A percentile compares a stretch with the other conserved stretches of the same genome.
Evolutionary conservation across 345 rosid genomes (phyloP).

Genomic region (Gossypium turneri): DNA sequence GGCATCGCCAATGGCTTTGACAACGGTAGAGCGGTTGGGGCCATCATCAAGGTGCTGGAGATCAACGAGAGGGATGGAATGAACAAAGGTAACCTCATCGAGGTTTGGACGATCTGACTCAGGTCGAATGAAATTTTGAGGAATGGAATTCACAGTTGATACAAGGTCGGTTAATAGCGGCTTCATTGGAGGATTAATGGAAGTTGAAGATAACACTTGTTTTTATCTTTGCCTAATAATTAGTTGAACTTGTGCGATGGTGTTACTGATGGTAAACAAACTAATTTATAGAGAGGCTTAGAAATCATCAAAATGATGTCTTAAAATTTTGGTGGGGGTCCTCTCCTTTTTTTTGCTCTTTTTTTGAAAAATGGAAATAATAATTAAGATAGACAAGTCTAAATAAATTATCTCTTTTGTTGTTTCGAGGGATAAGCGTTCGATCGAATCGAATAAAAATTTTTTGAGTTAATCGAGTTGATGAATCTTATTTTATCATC

Average conservation of each 20-base stretch:
- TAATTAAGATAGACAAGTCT: not conserved
- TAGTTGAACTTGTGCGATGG: not conserved
- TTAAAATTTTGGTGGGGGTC: not conserved
- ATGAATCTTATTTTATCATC: too few species aligned
- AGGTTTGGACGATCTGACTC: constrained; percentile 34
- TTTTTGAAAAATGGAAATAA: not conserved
- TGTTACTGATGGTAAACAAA: not conserved
- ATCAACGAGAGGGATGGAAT: constrained; percentile 33
- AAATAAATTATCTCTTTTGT: not conserved
- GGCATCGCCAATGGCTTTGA: constrained; percentile 27
- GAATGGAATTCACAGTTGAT: constrained; percentile 10
- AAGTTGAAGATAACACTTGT: too few species aligned
- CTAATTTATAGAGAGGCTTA: not conserved
- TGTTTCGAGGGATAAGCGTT: too few species aligned
- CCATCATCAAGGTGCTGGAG: constrained; percentile 21
- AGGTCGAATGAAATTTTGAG: constrained; percentile 27
- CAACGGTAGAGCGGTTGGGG: constrained; percentile 17
- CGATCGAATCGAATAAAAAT: too few species aligned
- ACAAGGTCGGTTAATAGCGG: constrained; percentile 25
- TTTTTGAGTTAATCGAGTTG: too few species aligned
- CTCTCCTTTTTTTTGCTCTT: not conserved
- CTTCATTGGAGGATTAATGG: constrained; percentile 8
- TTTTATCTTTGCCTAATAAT: not conserved
- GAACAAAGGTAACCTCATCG: constrained; percentile 11
- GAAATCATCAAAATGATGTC: not conserved